These are phyloP conservation scores for Diaporthe destruens DNA, from an alignment of 2,329 filamentous ascomycete genomes.

Conservation along the genomic window DNA sequence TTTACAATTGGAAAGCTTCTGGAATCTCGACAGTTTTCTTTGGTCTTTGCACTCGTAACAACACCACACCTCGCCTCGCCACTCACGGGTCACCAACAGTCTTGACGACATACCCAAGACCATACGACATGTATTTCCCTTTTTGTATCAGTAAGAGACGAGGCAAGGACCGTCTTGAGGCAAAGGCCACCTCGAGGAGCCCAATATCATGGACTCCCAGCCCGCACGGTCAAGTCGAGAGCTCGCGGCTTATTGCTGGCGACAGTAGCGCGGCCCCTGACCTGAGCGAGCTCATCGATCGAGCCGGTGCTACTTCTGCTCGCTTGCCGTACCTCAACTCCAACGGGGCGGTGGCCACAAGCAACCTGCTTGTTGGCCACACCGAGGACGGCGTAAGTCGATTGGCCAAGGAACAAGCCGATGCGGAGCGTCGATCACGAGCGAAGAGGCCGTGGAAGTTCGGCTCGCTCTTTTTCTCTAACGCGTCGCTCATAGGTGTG, in stretches of 20 bases:
- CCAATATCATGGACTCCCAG: background rate
- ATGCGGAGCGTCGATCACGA: conserved; percentile 9
- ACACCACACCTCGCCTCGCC: background rate
- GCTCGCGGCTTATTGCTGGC: conserved; percentile 16
- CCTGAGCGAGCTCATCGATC: background rate
- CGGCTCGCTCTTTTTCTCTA: background rate
- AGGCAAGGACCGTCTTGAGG: background rate
- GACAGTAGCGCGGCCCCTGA: conserved; percentile 7
- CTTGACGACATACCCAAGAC: background rate
- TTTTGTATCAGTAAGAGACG: conserved; percentile 10
- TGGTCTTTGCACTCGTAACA: background rate
- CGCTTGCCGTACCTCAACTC: conserved; percentile 12
- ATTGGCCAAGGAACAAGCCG: conserved; percentile 8
- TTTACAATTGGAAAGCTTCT: background rate
- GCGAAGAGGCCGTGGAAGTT: background rate
- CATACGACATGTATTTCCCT: conserved; percentile 14
- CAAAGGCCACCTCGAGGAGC: background rate
- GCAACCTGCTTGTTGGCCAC: background rate
- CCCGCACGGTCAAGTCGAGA: conserved; percentile 5
- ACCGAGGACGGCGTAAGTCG: background rate
- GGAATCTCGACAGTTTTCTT: background rate
- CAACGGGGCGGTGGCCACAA: conserved; percentile 15
- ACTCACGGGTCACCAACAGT: background rate
- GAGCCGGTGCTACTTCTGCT: conserved; percentile 1
- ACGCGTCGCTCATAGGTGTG: conserved; percentile 24